phyloP scores from a whole-genome alignment of 2,329 filamentous ascomycete genomes.

The Trichophyton mentagrophytes region DNA sequence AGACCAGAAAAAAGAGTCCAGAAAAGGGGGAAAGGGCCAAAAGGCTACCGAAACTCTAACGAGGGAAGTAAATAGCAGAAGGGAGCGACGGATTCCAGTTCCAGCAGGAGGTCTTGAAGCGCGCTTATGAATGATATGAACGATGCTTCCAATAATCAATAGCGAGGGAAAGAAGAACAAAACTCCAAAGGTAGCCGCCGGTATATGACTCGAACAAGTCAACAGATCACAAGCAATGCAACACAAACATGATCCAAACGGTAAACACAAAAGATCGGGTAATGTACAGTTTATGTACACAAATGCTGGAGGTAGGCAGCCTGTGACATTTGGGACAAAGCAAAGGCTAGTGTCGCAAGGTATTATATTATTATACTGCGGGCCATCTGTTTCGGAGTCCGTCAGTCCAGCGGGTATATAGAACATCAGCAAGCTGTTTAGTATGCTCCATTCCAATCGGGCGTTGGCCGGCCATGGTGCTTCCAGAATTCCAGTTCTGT shows the following conservation, averaged over 20 bases:
- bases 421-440: constrained; percentile 74
- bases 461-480: constrained; percentile 44
- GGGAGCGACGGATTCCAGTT: background rate
- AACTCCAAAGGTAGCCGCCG: background rate
- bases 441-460: constrained; percentile 80
- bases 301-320: background rate
- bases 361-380: constrained; percentile 17
- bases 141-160: background rate
- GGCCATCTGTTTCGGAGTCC: constrained; percentile 62
- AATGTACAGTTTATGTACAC: background rate
- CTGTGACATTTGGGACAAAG: background rate
- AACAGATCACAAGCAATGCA: background rate
- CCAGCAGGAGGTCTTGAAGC: background rate
- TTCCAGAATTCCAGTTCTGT: constrained; percentile 23
- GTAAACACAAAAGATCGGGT: background rate
- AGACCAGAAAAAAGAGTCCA: background rate
- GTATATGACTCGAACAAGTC: background rate
- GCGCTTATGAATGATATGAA: background rate
- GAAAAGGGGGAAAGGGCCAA: background rate
- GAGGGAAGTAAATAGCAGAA: background rate
- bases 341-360: too few species aligned
- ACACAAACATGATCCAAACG: background rate
- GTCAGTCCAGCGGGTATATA: constrained; percentile 83
- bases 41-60: background rate
- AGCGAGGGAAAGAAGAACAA: background rate